Evolutionary conservation across 2,329 filamentous ascomycete genomes (phyloP).

Genomic region (Plectosphaerella cucumerina): DNA sequence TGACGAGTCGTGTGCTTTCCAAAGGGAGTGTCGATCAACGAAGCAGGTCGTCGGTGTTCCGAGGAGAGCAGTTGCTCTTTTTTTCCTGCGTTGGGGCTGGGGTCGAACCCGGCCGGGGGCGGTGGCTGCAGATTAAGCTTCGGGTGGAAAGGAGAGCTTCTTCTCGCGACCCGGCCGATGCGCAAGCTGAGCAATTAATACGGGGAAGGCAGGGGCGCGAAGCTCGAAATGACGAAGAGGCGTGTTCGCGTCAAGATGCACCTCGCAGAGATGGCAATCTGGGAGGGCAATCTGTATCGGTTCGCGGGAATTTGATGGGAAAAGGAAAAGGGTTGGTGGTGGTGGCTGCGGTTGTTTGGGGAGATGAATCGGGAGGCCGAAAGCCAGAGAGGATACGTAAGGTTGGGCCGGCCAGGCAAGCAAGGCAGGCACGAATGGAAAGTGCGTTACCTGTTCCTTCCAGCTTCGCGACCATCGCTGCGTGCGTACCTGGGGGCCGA

Average conservation of each 20-base stretch:
- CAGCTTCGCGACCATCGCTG: constrained; percentile 2
- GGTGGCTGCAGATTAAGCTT: neutral
- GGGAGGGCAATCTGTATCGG: constrained; percentile 11
- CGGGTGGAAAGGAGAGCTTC: constrained; percentile 10
- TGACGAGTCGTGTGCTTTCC: constrained; percentile 6
- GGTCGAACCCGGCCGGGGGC: neutral
- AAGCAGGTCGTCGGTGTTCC: constrained; percentile 1
- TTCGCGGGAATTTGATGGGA: constrained; percentile 5
- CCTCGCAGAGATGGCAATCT: constrained; percentile 15
- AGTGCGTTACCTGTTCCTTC: constrained; percentile 3
- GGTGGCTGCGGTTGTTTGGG: constrained; percentile 10
- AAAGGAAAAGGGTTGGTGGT: neutral
- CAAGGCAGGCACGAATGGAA: neutral
- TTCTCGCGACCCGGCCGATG: constrained; percentile 12
- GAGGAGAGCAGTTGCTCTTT: neutral
- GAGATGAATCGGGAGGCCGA: constrained; percentile 3
- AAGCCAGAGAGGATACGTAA: constrained; percentile 13
- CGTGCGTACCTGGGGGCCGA: neutral
- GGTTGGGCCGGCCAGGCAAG: constrained; percentile 1
- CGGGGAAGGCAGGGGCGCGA: constrained; percentile 9
- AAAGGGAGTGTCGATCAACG: constrained; percentile 4
- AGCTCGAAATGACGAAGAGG: constrained; percentile 7
- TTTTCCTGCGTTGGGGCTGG: neutral
- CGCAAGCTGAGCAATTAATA: constrained; percentile 14
- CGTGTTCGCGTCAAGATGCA: constrained; percentile 9